phyloP scores from a whole-genome alignment of 345 rosid genomes.

The Pugionium dolabratum region DNA sequence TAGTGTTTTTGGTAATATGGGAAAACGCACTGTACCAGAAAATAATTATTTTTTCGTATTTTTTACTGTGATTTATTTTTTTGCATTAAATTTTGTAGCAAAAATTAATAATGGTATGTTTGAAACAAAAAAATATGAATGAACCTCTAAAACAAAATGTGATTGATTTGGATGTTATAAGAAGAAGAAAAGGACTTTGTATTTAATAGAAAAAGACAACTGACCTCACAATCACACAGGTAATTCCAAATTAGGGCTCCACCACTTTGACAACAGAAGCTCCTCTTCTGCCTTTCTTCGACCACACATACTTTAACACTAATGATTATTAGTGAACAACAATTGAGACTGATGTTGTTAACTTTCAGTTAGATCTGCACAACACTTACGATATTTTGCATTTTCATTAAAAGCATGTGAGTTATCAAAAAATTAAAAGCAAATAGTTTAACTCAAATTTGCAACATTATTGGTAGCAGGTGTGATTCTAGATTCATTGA shows the following conservation, averaged over 20 bases:
- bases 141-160: not conserved
- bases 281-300: slow-evolving; percentile 25
- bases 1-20: no score
- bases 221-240: slow-evolving; percentile 21
- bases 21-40: no score
- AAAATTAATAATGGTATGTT: no score
- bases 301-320: slow-evolving; percentile 19
- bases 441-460: not conserved
- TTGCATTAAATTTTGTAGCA: no score
- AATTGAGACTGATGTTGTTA: slow-evolving; percentile 18
- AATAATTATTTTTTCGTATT: no score
- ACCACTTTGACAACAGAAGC: slow-evolving; percentile 39
- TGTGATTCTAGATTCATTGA: not conserved
- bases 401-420: not conserved
- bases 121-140: no score
- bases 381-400: no score
- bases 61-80: no score
- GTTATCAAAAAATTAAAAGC: no score
- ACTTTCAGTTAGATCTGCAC: slow-evolving; percentile 13
- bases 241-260: slow-evolving; percentile 31
- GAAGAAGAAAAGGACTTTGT: slow-evolving; percentile 1
- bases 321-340: slow-evolving; percentile 5
- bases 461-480: not conserved
- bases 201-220: slow-evolving; percentile 27
- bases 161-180: slow-evolving; percentile 5